Conservation (phyloP, 192 early-diverging fungal genomes). For the Coemansia biformis region DNA sequence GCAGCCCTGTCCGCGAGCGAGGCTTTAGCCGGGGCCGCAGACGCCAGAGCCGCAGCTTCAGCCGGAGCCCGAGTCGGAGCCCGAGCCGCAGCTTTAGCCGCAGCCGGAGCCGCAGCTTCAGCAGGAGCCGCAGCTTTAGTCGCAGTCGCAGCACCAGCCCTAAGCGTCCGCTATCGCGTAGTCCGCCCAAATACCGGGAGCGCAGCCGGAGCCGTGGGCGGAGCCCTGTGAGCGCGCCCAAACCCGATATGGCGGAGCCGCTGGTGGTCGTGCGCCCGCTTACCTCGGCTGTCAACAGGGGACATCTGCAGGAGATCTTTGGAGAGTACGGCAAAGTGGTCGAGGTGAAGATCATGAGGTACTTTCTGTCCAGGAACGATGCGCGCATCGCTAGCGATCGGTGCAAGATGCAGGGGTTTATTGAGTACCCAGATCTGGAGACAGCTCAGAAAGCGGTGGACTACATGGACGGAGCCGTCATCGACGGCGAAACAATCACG, state of each 20-base stretch:
- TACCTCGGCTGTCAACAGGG: no score
- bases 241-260: not conserved
- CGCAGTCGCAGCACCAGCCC: constrained; percentile 3
- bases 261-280: constrained; percentile 3
- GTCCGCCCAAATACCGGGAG: constrained; percentile 5
- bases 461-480: constrained; percentile 33
- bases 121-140: no score
- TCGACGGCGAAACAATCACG: constrained; percentile 8
- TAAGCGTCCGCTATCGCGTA: constrained; percentile 17
- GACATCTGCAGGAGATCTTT: constrained; percentile 16
- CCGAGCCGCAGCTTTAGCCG: constrained; percentile 2
- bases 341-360: not conserved
- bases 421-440: constrained; percentile 2
- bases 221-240: not conserved
- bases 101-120: constrained; percentile 12
- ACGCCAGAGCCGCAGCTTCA: not conserved
- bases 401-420: not conserved
- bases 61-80: constrained; percentile 5
- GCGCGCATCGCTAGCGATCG: not conserved
- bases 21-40: not conserved
- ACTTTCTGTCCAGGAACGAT: not conserved
- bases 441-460: constrained; percentile 17
- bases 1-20: not conserved
- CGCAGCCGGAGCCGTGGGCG: constrained; percentile 9
- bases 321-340: constrained; percentile 11